These are phyloP conservation scores for Penium margaritaceum DNA, from an alignment of 139 green algal genomes.

Conservation along the genomic window DNA sequence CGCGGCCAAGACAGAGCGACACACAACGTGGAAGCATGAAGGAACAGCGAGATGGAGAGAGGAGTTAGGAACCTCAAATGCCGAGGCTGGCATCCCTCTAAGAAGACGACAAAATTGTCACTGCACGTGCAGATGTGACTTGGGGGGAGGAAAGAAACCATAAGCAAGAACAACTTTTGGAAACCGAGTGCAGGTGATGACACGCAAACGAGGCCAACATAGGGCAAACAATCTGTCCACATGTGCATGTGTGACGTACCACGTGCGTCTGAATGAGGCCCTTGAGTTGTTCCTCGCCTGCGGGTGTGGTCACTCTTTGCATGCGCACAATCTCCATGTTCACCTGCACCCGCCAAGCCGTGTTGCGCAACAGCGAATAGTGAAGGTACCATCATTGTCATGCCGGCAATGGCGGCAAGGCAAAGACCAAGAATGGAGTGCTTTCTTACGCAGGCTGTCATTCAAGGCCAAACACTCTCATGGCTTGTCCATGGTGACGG, in stretches of 20 bases:
- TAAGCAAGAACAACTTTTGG: no score
- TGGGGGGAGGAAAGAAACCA: no score
- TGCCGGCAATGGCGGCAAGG: neutral
- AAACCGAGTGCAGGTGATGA: neutral
- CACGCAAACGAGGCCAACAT: neutral
- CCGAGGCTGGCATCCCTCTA: neutral
- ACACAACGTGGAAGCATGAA: neutral
- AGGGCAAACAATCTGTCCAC: neutral
- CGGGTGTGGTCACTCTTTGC: constrained; percentile 75
- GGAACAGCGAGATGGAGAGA: neutral
- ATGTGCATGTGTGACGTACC: constrained; percentile 5
- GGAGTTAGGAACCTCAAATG: neutral
- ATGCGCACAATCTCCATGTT: constrained; percentile 94
- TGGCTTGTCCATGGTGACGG: no score
- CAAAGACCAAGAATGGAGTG: neutral
- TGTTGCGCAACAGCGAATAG: no score
- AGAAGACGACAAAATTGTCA: neutral
- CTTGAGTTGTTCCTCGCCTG: constrained; percentile 79
- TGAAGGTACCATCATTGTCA: neutral
- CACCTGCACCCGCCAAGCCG: constrained; percentile 59
- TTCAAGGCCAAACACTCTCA: neutral
- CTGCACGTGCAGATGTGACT: no score
- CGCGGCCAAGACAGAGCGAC: neutral
- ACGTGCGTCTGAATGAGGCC: constrained; percentile 70
- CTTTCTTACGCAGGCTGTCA: neutral